These are phyloP conservation scores for Aspergillus sp. DNA, from an alignment of 2,329 filamentous ascomycete genomes.

Conservation along the genomic window DNA sequence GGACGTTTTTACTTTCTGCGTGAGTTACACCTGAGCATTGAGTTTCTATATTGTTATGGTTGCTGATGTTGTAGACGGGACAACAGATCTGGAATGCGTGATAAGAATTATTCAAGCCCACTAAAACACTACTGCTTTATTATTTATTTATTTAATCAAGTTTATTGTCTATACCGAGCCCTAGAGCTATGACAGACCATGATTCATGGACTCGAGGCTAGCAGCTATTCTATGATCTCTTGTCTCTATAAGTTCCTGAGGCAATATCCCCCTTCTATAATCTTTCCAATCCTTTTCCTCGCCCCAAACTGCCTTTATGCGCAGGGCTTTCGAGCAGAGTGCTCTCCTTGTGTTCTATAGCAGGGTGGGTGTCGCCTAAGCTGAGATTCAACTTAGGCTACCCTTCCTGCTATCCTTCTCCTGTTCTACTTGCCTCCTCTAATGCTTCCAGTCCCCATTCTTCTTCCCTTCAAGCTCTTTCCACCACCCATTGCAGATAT, in stretches of 20 bases:
- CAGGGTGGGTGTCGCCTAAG: neutral
- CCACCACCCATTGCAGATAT: neutral
- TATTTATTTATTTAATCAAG: neutral
- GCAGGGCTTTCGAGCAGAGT: too few species aligned
- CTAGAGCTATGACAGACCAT: neutral
- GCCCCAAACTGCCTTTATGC: neutral
- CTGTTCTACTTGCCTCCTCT: neutral
- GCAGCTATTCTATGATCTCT: neutral
- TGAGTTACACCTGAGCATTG: neutral
- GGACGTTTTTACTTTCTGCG: slow-evolving; percentile 50
- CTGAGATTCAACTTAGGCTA: neutral
- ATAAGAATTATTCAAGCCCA: slow-evolving; percentile 3
- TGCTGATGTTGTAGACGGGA: neutral
- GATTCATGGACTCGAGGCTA: neutral
- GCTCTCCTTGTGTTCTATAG: neutral
- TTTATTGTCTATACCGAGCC: too few species aligned
- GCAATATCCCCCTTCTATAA: neutral
- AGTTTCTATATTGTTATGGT: neutral
- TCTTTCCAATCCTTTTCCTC: neutral
- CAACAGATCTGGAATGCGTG: slow-evolving; percentile 4
- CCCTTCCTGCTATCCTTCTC: neutral
- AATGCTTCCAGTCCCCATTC: neutral
- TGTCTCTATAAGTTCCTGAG: neutral
- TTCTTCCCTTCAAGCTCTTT: too few species aligned
- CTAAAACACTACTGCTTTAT: too few species aligned